These are phyloP conservation scores for Torulaspora microellipsoides DNA, from an alignment of 805 yeast genomes.

Conservation along the genomic window DNA sequence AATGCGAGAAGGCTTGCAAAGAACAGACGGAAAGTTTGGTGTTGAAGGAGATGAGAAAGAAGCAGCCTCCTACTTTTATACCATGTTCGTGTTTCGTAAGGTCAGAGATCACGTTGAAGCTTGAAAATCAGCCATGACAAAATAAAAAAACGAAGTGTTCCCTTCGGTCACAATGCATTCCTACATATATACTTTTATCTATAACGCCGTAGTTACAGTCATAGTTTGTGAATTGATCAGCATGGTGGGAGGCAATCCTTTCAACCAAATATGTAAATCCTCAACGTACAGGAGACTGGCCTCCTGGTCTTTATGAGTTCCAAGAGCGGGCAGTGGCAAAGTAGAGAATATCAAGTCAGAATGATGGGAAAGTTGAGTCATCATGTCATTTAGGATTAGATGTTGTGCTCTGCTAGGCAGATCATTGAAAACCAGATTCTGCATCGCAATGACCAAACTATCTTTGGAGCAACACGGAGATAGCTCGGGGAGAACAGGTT, in stretches of 20 bases:
- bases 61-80: constrained; percentile 78
- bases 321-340: constrained; percentile 80
- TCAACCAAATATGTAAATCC: constrained; percentile 74
- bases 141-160: neutral
- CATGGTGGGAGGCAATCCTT: constrained; percentile 75
- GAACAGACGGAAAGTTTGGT: constrained; percentile 77
- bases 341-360: constrained; percentile 84
- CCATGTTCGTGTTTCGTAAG: constrained; percentile 78
- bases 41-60: constrained; percentile 88
- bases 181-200: constrained; percentile 13
- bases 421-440: constrained; percentile 62
- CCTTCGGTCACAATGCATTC: constrained; percentile 1
- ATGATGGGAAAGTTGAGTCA: constrained; percentile 54
- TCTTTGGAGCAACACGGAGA: constrained; percentile 33
- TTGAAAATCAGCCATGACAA: neutral
- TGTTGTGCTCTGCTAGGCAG: constrained; percentile 93
- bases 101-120: constrained; percentile 32
- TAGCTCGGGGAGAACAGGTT: constrained; percentile 23
- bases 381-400: constrained; percentile 78
- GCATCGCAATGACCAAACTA: constrained; percentile 35
- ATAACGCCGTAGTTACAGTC: constrained; percentile 92
- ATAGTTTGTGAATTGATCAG: constrained; percentile 87
- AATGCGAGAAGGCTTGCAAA: constrained; percentile 62
- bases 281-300: constrained; percentile 73
- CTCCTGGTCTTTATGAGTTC: constrained; percentile 66